A percentile compares a stretch with the other conserved stretches of the same genome.
phyloP scores from a whole-genome alignment of 2,329 filamentous ascomycete species.

The Daldinia sp. region DNA sequence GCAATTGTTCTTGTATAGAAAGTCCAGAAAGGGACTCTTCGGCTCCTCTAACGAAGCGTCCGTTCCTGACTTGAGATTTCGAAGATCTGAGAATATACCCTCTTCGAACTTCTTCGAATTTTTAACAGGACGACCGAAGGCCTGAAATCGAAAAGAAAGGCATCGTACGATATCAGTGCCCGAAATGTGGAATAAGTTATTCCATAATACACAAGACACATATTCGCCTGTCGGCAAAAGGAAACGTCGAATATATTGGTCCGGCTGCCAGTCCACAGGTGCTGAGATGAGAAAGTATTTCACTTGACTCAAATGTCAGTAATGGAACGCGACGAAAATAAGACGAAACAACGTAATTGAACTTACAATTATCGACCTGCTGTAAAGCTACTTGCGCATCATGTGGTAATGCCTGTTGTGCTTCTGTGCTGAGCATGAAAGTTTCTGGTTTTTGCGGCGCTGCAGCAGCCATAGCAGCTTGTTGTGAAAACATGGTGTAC shows the following conservation, averaged over 20 bases:
- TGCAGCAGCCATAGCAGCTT: constrained; percentile 79
- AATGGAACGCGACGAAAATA: not conserved
- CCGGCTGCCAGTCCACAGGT: constrained; percentile 95
- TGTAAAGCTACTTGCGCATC: constrained; percentile 97
- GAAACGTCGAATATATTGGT: constrained; percentile 96
- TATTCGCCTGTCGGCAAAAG: constrained; percentile 97
- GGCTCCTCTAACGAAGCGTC: constrained; percentile 98
- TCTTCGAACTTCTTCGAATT: constrained; percentile 99
- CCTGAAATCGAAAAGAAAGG: constrained; percentile 96
- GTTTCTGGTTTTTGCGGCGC: constrained; percentile 97
- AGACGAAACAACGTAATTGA: constrained; percentile 1
- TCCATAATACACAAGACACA: constrained; percentile 98
- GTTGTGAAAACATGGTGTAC: constrained; percentile 77
- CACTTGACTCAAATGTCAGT: constrained; percentile 62
- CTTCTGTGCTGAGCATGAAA: constrained; percentile 97
- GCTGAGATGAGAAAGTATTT: constrained; percentile 99
- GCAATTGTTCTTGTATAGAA: constrained; percentile 99
- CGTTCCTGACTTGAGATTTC: constrained; percentile 97
- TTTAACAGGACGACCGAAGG: constrained; percentile 96
- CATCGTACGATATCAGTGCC: constrained; percentile 99
- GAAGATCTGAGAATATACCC: constrained; percentile 97
- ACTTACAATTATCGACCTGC: constrained; percentile 96
- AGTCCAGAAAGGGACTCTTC: constrained; percentile 97
- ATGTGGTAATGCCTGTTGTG: constrained; percentile 93
- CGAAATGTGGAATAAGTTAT: constrained; percentile 99